A percentile compares a stretch with the other conserved stretches of the same genome.
phyloP scores from a whole-genome alignment of 495 filamentous ascomycete species.

The Penicillium paxilli region DNA sequence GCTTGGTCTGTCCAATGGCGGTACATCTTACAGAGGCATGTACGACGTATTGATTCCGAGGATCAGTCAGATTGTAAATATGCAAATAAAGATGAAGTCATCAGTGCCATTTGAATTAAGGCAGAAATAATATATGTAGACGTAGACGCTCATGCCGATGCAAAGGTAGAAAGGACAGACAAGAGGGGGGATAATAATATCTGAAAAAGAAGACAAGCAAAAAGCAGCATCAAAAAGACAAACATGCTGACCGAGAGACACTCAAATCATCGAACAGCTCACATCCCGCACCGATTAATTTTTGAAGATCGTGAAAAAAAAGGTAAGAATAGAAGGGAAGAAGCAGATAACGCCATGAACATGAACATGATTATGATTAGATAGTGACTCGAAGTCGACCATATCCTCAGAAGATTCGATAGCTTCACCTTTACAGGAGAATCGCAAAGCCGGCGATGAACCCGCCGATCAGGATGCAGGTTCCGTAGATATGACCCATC shows the following conservation, averaged over 20 bases:
- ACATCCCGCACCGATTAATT: not conserved
- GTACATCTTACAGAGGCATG: not conserved
- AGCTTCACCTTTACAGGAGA: conserved; percentile 46
- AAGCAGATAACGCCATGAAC: not conserved
- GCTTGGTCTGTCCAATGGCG: not conserved
- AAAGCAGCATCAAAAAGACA: not conserved
- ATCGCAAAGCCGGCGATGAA: conserved; percentile 65
- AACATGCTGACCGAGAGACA: not conserved
- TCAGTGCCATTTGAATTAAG: not conserved
- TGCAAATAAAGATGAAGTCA: not conserved
- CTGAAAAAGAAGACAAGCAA: not conserved
- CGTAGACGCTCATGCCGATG: conserved; percentile 1
- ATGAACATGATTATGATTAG: too few relatives aligned
- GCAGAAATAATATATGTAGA: not conserved
- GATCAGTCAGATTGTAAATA: not conserved
- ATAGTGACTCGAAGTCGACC: not conserved
- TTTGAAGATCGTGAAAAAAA: not conserved
- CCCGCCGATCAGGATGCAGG: conserved; percentile 54
- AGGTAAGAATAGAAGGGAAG: not conserved
- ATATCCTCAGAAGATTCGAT: not conserved
- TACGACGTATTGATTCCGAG: not conserved
- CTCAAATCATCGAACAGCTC: not conserved
- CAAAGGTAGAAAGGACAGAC: not conserved
- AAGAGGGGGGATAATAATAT: not conserved
- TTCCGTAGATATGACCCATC: conserved; percentile 58